Percentiles rank a stretch among this genome's conserved stretches.
phyloP scores from a whole-genome alignment of 2,329 filamentous ascomycete genomes.

The Coniochaeta prunicola region DNA sequence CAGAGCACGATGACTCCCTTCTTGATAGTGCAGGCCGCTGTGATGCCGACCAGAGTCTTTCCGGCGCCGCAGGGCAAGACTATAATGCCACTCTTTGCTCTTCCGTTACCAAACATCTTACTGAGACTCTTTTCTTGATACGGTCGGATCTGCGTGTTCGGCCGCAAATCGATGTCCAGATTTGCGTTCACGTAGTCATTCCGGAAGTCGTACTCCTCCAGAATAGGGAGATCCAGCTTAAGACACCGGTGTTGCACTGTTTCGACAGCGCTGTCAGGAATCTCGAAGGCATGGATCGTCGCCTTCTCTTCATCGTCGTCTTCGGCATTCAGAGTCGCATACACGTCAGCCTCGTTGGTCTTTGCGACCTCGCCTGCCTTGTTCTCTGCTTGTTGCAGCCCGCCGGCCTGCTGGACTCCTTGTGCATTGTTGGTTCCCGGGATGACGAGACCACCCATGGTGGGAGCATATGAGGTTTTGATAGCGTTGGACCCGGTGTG shows the following conservation, averaged over 20 bases:
- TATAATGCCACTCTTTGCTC: conserved; percentile 95
- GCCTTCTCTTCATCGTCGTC: conserved; percentile 75
- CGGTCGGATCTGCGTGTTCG: conserved; percentile 80
- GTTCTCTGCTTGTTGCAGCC: conserved; percentile 25
- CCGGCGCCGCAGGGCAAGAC: conserved; percentile 94
- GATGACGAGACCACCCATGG: conserved; percentile 82
- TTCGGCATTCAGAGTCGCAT: conserved; percentile 66
- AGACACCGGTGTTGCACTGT: conserved; percentile 84
- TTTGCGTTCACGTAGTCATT: conserved; percentile 86
- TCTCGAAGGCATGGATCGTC: conserved; percentile 89
- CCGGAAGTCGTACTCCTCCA: conserved; percentile 96
- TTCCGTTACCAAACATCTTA: conserved; percentile 99
- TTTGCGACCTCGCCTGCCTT: conserved; percentile 40
- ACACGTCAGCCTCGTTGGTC: conserved; percentile 58
- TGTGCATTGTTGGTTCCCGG: conserved; percentile 91
- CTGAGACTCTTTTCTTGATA: conserved; percentile 97
- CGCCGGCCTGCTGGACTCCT: conserved; percentile 68
- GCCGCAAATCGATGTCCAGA: conserved; percentile 86
- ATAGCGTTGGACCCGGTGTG: conserved; percentile 61
- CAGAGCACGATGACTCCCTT: conserved; percentile 93
- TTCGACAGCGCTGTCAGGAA: conserved; percentile 75
- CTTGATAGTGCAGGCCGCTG: conserved; percentile 94
- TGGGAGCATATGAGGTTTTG: conserved; percentile 74
- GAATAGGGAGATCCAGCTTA: conserved; percentile 75
- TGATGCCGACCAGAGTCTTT: conserved; percentile 97